These are phyloP conservation scores for Saccharomycopsis synnaedendra DNA, from an alignment of 805 yeast species.

Conservation along the genomic window DNA sequence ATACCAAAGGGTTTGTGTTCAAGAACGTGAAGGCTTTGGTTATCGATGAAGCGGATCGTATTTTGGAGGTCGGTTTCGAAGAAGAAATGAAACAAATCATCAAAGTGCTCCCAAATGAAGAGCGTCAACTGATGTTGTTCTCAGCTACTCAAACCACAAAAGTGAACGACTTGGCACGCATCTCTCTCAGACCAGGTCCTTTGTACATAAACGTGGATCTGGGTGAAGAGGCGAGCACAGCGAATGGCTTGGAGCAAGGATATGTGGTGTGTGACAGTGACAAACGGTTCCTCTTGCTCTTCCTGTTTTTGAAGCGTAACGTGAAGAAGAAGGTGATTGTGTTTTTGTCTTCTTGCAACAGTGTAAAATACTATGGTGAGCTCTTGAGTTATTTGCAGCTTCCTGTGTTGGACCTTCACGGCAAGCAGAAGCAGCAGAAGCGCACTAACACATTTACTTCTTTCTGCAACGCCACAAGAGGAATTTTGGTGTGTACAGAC, in stretches of 20 bases:
- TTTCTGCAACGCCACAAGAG: constrained; percentile 93
- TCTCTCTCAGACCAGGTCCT: constrained; percentile 90
- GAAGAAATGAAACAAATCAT: constrained; percentile 98
- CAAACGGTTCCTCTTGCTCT: constrained; percentile 78
- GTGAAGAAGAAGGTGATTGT: constrained; percentile 88
- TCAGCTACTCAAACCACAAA: constrained; percentile 99
- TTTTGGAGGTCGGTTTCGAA: constrained; percentile 94
- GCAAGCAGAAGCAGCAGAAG: constrained; percentile 97
- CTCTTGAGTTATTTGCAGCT: constrained; percentile 89
- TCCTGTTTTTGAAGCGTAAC: constrained; percentile 89
- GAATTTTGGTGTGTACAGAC: constrained; percentile 90
- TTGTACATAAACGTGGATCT: constrained; percentile 86
- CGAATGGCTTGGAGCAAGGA: constrained; percentile 96
- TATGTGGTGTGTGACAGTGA: constrained; percentile 97
- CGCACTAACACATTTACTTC: constrained; percentile 97
- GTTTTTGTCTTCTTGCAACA: constrained; percentile 90
- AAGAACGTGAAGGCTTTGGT: constrained; percentile 88
- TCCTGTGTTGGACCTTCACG: constrained; percentile 94
- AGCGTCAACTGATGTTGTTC: constrained; percentile 91
- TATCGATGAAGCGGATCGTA: constrained; percentile 97
- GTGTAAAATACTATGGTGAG: constrained; percentile 94
- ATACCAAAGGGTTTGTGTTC: constrained; percentile 87
- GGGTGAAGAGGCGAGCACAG: constrained; percentile 77
- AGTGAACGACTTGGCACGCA: constrained; percentile 96
- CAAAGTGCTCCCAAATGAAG: constrained; percentile 82